Base-by-base conservation (phyloP, 208 protist species). In the Acanthamoeba lenticulata region DNA sequence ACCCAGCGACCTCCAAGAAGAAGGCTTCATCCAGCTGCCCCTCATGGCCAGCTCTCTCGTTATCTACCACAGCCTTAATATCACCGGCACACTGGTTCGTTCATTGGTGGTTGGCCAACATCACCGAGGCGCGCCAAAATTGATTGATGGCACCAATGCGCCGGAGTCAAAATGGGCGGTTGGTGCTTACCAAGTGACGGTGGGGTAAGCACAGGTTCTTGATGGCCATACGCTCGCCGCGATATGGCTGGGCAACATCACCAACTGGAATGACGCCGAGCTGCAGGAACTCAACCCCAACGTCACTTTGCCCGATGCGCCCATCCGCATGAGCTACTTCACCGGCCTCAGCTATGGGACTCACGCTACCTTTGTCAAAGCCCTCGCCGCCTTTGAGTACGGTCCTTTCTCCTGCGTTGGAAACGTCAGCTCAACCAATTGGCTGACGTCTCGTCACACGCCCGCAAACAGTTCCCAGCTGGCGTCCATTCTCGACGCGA, bases 251-350 rank as follows among this genome's bases (percentile, higher is more conserved):
- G 55, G 55, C 4, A 62, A 62, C 24, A 62, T 62, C 55, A 62
- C 55, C 24, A 62, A 62, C 29, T 77, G 65, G 65, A 77, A 77
- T 21, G 65, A 77, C 65, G 29, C 6, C 29, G 29, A 17, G 9
- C 65, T 77, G 34, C 36, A 44, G 65, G 65, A 42, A 4, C 65
- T 77, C 65, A 77, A 77, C 36, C 65, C 65, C 65, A 77, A 77
- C 36, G 21, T n/a, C 3, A 77, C 65, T 9, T 21, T 77, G 34
- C 65, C 65, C 32, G 65, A 77, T 36, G 65, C 65, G 24, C 65
- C 65, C 27, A 77, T 77, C 27, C 65, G 65, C 65, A 77, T 77
- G 65, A 77, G 65, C 2, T 77, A 77, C 65, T 77, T 77, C 65
- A 21, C 34, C 36, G 65, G 65, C 29, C 21, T 77, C 15, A 77